Conservation (phyloP, 169 alveolate species). For the Plasmodium falciparum region DNA sequence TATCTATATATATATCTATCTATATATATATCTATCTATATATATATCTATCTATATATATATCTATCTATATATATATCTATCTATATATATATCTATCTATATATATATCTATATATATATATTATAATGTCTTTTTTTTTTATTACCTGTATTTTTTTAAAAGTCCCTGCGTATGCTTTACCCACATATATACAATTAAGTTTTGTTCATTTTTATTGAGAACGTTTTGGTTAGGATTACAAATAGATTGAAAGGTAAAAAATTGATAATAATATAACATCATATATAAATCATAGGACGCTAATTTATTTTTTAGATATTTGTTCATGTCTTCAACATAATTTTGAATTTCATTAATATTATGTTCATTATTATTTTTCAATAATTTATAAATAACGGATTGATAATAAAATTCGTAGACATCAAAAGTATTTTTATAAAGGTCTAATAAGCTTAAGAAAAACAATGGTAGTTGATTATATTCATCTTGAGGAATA, state of each 20-base stretch:
- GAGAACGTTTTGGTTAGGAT: conserved; percentile 2
- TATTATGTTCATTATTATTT: conserved; percentile 26
- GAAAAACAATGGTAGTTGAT: conserved; percentile 22
- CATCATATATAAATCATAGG: conserved; percentile 60
- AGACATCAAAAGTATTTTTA: conserved; percentile 43
- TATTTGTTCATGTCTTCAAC: conserved; percentile 20
- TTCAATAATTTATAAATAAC: conserved; percentile 32
- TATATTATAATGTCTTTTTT: not conserved
- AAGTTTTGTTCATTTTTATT: conserved; percentile 32
- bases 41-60: too few species aligned
- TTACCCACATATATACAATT: conserved; percentile 27
- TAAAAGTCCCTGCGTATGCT: conserved; percentile 7
- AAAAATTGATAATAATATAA: conserved; percentile 50
- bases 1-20: too few species aligned
- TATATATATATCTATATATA: too few species aligned
- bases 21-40: too few species aligned
- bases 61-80: too few species aligned
- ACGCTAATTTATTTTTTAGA: conserved; percentile 19
- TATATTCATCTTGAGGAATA: not conserved
- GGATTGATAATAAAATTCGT: conserved; percentile 53
- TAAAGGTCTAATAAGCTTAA: conserved; percentile 32
- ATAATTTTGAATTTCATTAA: conserved; percentile 25
- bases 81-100: too few species aligned
- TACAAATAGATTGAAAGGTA: conserved; percentile 36
- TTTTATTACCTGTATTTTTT: conserved; percentile 30